phyloP scores from a whole-genome alignment of 805 yeast species.

The Jamesozyma gamospora region DNA sequence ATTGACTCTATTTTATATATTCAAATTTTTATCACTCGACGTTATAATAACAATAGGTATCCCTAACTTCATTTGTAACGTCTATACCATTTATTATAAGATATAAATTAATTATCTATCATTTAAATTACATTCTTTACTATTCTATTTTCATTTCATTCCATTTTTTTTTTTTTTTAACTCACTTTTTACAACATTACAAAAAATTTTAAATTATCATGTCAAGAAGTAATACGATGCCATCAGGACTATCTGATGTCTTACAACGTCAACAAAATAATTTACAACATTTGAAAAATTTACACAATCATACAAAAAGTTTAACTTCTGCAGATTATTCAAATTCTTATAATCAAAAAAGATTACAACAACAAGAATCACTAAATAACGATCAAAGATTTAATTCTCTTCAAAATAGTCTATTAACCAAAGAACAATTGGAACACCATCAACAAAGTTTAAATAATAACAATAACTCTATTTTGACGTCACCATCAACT shows the following conservation, averaged over 20 bases:
- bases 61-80: too few species aligned
- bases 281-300: slow-evolving; percentile 36
- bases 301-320: slow-evolving; percentile 37
- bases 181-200: too few species aligned
- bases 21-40: too few species aligned
- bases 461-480: slow-evolving; percentile 5
- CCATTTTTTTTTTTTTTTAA: too few species aligned
- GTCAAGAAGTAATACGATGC: slow-evolving; percentile 33
- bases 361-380: slow-evolving; percentile 9
- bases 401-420: slow-evolving; percentile 2
- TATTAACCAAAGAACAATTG: slow-evolving; percentile 3
- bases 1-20: too few species aligned
- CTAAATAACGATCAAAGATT: slow-evolving; percentile 2
- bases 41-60: too few species aligned
- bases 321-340: slow-evolving; percentile 26
- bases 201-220: slow-evolving; percentile 8
- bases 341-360: not conserved
- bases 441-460: slow-evolving; percentile 9
- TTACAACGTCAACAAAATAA: slow-evolving; percentile 38
- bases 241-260: slow-evolving; percentile 28
- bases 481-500: slow-evolving; percentile 1
- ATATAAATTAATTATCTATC: too few species aligned
- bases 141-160: too few species aligned
- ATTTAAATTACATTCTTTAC: too few species aligned
- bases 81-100: too few species aligned